A percentile compares a stretch with the other conserved stretches of the same genome.
phyloP scores from a whole-genome alignment of 2,329 filamentous ascomycete genomes.

The Phialemonium atrogriseum region DNA sequence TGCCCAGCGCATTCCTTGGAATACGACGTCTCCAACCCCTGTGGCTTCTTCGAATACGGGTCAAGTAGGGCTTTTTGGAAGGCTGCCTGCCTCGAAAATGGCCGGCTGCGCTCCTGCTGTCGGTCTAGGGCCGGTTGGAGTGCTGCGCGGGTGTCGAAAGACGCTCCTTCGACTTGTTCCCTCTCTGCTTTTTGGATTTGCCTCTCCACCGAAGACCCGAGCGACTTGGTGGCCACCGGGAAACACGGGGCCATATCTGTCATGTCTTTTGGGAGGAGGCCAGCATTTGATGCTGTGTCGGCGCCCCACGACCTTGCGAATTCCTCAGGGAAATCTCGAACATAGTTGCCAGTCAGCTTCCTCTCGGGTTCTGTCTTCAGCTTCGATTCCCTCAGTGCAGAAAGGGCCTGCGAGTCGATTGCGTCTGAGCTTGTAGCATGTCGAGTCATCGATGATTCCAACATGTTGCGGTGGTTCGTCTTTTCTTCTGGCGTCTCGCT shows the following conservation, averaged over 20 bases:
- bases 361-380: neutral
- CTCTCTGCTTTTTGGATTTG: no score
- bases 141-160: conserved; percentile 1
- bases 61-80: conserved; percentile 19
- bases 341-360: conserved; percentile 37
- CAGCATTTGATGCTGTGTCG: conserved; percentile 7
- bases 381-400: conserved; percentile 13
- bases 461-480: conserved; percentile 13
- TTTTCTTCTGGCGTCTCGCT: conserved; percentile 4
- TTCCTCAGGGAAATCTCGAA: conserved; percentile 44
- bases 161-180: conserved; percentile 4
- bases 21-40: conserved; percentile 41
- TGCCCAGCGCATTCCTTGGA: conserved; percentile 30
- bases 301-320: conserved; percentile 34
- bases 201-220: no score
- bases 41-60: conserved; percentile 33
- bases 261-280: conserved; percentile 8
- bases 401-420: conserved; percentile 18
- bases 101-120: conserved; percentile 1
- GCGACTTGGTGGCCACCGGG: no score
- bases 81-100: neutral
- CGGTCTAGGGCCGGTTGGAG: conserved; percentile 17
- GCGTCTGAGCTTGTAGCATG: conserved; percentile 20
- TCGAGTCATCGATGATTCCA: conserved; percentile 21
- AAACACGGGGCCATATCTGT: no score